Conservation (phyloP, 192 early-diverging fungal species). For the Spizellomyces sp. region DNA sequence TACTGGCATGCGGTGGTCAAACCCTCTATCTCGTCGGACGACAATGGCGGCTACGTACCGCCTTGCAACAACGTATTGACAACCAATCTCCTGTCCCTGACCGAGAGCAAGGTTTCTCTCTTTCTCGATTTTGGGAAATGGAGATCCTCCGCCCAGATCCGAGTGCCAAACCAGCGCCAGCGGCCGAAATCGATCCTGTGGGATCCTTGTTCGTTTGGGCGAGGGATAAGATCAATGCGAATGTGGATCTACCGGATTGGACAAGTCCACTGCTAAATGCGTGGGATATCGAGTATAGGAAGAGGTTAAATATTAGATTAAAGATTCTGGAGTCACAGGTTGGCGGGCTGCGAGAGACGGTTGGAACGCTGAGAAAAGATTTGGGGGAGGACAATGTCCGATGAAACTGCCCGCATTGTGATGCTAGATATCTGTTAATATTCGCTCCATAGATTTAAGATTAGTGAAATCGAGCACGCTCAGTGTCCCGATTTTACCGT, state of each 20-base stretch:
- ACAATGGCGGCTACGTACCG: slow-evolving; percentile 14
- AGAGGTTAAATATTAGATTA: slow-evolving; percentile 42
- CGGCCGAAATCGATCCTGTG: slow-evolving; percentile 15
- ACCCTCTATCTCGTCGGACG: neutral
- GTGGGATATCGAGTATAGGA: slow-evolving; percentile 51
- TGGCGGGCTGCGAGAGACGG: slow-evolving; percentile 30
- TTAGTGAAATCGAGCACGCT: neutral
- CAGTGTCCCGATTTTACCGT: too few species aligned
- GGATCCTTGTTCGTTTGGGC: slow-evolving; percentile 18
- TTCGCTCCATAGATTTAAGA: neutral
- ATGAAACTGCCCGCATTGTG: too few species aligned
- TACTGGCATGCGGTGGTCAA: slow-evolving; percentile 26
- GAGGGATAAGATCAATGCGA: slow-evolving; percentile 22
- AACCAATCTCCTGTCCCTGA: neutral
- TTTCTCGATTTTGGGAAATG: neutral
- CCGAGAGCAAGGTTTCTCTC: neutral
- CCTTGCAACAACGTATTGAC: slow-evolving; percentile 15
- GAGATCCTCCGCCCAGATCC: slow-evolving; percentile 9
- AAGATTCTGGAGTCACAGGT: slow-evolving; percentile 45
- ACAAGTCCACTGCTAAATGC: slow-evolving; percentile 49
- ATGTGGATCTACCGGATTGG: slow-evolving; percentile 40
- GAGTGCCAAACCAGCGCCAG: neutral
- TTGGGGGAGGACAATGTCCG: neutral
- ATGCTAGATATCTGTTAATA: too few species aligned
- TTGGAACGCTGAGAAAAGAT: slow-evolving; percentile 21